Evolutionary conservation across 2,329 filamentous ascomycete species (phyloP).

Genomic region (Arthrinium phaeospermum): DNA sequence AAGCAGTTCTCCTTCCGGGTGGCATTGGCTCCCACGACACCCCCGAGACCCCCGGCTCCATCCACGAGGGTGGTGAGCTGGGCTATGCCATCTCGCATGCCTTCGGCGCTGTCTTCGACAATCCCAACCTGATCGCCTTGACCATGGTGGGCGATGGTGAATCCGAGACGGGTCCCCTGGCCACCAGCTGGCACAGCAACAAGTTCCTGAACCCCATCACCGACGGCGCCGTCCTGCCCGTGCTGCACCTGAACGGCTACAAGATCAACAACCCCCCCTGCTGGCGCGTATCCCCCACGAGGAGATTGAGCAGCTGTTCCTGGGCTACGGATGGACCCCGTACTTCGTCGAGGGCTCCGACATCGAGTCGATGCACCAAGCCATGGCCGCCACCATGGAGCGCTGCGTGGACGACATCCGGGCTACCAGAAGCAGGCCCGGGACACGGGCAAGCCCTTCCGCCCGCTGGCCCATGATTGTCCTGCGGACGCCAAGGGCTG

Average conservation of each 20-base stretch:
- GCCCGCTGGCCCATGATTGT: constrained; percentile 83
- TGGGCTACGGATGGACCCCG: constrained; percentile 79
- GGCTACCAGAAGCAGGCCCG: constrained; percentile 74
- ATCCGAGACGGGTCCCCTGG: constrained; percentile 79
- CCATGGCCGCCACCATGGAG: constrained; percentile 79
- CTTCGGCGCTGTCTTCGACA: constrained; percentile 77
- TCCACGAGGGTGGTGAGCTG: constrained; percentile 81
- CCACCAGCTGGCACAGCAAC: constrained; percentile 81
- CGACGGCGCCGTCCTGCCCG: constrained; percentile 78
- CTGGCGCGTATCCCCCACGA: constrained; percentile 76
- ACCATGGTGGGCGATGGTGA: constrained; percentile 84
- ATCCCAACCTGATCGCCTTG: constrained; percentile 75
- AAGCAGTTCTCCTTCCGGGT: constrained; percentile 82
- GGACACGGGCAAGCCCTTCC: constrained; percentile 70
- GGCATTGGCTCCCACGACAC: constrained; percentile 80
- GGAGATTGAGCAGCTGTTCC: constrained; percentile 72
- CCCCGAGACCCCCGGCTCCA: constrained; percentile 76
- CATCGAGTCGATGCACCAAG: constrained; percentile 77
- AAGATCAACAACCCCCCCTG: constrained; percentile 81
- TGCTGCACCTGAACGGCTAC: constrained; percentile 82
- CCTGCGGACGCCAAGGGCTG: constrained; percentile 79
- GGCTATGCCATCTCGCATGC: constrained; percentile 83
- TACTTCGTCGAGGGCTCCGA: constrained; percentile 83
- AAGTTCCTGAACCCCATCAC: constrained; percentile 83
- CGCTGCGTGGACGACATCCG: constrained; percentile 73